These are phyloP conservation scores for Cutaneotrichosporon mucoides DNA, from an alignment of 1,284 basidiomycete genomes.

Conservation along the genomic window DNA sequence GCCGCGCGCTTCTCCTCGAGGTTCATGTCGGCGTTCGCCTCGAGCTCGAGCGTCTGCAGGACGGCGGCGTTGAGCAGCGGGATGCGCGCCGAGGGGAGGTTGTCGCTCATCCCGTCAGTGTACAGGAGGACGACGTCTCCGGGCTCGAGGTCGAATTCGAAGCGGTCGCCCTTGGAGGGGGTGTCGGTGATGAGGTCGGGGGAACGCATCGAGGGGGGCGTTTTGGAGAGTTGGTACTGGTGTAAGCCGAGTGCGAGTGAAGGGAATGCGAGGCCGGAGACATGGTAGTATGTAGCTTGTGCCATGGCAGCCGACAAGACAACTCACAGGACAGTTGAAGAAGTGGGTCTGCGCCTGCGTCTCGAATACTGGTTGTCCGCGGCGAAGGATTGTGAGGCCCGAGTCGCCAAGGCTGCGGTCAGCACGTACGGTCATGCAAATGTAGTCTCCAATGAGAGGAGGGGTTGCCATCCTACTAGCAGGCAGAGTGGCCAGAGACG, in stretches of 20 bases:
- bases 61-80: conserved; percentile 34
- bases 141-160: conserved; percentile 38
- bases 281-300: neutral
- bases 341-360: conserved; percentile 46
- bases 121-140: conserved; percentile 48
- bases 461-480: too few species aligned
- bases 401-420: conserved; percentile 47
- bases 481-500: too few species aligned
- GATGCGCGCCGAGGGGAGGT: conserved; percentile 51
- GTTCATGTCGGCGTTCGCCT: conserved; percentile 36
- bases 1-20: conserved; percentile 34
- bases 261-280: too few species aligned
- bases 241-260: conserved; percentile 9
- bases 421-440: neutral
- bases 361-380: conserved; percentile 36
- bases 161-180: conserved; percentile 37
- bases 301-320: neutral
- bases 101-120: conserved; percentile 58
- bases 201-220: conserved; percentile 23
- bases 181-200: conserved; percentile 26
- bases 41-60: conserved; percentile 27
- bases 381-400: conserved; percentile 44
- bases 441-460: too few species aligned
- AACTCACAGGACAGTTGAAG: conserved; percentile 49
- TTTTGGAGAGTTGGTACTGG: conserved; percentile 40